Base-by-base conservation (phyloP, 1,284 basidiomycete species). In the Irpex sp. region DNA sequence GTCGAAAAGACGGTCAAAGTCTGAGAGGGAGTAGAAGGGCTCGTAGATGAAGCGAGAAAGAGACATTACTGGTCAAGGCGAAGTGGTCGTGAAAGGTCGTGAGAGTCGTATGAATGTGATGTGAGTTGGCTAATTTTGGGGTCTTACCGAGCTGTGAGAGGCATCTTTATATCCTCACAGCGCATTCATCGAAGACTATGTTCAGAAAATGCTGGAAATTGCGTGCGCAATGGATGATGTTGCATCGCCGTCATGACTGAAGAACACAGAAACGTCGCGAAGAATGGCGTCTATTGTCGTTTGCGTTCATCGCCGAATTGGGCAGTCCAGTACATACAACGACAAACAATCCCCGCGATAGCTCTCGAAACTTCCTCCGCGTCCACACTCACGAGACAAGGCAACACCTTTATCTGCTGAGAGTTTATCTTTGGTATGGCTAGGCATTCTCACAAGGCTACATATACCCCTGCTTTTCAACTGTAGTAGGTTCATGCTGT, bases 1-100 rank as follows among this genome's bases (percentile, higher is more conserved):
- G 49, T 61, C 60, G 28, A 61, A 58, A 10, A 61, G 49, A 23
- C 60, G 60, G 45, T 61, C 56, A 54, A 61, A 61, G 56, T 61
- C 56, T 33, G 56, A 61, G 48, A 61, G 56, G 23, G 60, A 53
- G 57, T 61, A 61, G 48, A 58, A 61, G 14, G 60, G 60, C 49
- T 61, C 60, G 57, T 61, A 61, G 57, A 58, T 52, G 48, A 61
- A 57, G 47, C 37, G 56, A 14, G 60, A 61, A 18, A 61, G 57
- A 36, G 60, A 58, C 60, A 61, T 58, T 55, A 19, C 19, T 45
- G 14, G 42, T 45, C 5, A 18, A 8, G 42, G 14, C 2, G 42
- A 8, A 45, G 14, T 5, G 18, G 42, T 18, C 42, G 14, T 18
- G 42, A 45, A 14, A 45, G 42, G 14, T 45, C 16, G 16, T 45